phyloP scores from a whole-genome alignment of 116 monocot species.

The Posidonia oceanica region DNA sequence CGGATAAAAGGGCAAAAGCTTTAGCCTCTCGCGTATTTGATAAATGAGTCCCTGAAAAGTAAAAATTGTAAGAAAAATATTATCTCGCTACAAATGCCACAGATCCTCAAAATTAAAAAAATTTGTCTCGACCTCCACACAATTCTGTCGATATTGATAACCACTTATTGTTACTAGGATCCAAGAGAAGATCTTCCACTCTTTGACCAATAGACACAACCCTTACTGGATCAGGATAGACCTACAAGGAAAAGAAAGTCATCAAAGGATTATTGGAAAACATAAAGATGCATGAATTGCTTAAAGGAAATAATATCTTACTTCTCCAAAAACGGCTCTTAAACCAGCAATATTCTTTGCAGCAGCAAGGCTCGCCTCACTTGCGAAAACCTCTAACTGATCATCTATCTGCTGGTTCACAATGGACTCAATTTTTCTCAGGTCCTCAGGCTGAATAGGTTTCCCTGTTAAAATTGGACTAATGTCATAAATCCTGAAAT shows the following conservation, averaged over 20 bases:
- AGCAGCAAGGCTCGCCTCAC: constrained; percentile 52
- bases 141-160: constrained; percentile 82
- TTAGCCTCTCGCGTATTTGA: constrained; percentile 91
- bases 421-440: constrained; percentile 88
- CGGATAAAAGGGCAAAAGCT: constrained; percentile 90
- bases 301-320: constrained; percentile 6
- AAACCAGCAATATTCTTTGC: constrained; percentile 67
- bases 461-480: constrained; percentile 46
- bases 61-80: neutral
- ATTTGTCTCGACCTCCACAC: constrained; percentile 45
- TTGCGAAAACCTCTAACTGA: constrained; percentile 72
- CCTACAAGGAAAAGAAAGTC: constrained; percentile 22
- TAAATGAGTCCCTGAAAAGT: constrained; percentile 67
- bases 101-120: neutral
- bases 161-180: constrained; percentile 80
- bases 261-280: neutral
- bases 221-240: constrained; percentile 98
- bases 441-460: constrained; percentile 76
- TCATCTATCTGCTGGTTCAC: constrained; percentile 93
- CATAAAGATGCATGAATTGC: neutral
- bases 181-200: constrained; percentile 57
- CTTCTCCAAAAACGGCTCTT: constrained; percentile 98
- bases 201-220: constrained; percentile 86
- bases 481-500: constrained; percentile 6
- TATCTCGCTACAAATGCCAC: neutral